Evolutionary conservation across 805 yeast genomes (phyloP).

Genomic region (Ogataea parapolymorpha): DNA sequence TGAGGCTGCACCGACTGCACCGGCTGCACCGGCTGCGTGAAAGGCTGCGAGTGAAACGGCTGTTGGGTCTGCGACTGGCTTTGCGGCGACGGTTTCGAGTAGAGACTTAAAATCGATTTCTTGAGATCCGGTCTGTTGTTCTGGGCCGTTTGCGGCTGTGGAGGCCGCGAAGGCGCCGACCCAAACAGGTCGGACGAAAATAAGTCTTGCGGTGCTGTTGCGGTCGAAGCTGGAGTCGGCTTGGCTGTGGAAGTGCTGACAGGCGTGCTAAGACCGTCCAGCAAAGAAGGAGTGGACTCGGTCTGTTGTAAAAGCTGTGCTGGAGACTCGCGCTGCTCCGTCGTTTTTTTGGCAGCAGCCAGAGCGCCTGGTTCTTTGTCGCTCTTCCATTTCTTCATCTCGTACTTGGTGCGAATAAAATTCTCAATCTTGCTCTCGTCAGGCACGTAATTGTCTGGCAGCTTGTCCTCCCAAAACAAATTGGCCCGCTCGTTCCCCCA

Average conservation of each 20-base stretch:
- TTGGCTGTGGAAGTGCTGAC: background rate
- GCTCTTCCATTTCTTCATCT: conserved; percentile 75
- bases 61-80: background rate
- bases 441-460: conserved; percentile 70
- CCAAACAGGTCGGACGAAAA: conserved; percentile 9
- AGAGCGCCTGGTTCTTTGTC: conserved; percentile 1
- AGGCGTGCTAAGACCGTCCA: background rate
- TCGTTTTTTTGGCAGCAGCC: background rate
- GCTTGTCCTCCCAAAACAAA: conserved; percentile 75
- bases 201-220: conserved; percentile 4
- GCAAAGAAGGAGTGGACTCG: conserved; percentile 1
- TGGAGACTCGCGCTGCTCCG: background rate
- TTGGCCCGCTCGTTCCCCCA: conserved; percentile 89
- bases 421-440: conserved; percentile 82
- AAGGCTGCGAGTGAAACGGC: background rate
- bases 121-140: conserved; percentile 76
- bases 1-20: conserved; percentile 3
- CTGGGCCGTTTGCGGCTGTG: conserved; percentile 1
- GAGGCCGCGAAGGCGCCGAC: background rate
- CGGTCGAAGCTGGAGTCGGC: background rate
- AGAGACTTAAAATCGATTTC: conserved; percentile 85
- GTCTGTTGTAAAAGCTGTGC: background rate
- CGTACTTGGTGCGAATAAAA: conserved; percentile 90
- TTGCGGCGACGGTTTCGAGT: conserved; percentile 52
- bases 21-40: conserved; percentile 3